These are phyloP conservation scores for Mucor mucedo DNA, from an alignment of 371 early-diverging fungal genomes.

Conservation along the genomic window DNA sequence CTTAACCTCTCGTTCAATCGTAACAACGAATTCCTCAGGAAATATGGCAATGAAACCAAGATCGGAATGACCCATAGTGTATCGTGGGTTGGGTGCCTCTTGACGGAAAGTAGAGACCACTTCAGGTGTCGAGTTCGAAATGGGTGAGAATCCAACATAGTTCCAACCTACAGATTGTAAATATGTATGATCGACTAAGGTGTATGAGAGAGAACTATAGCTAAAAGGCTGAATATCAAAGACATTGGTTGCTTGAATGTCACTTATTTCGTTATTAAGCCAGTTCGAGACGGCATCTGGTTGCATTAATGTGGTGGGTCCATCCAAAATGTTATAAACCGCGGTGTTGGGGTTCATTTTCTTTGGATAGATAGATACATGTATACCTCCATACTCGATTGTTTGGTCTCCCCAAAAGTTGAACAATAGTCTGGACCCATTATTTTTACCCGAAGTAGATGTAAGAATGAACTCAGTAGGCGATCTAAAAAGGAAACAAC, in stretches of 20 bases:
- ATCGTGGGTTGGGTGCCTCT: constrained; percentile 49
- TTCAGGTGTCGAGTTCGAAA: constrained; percentile 46
- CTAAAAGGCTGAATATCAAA: constrained; percentile 43
- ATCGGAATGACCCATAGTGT: constrained; percentile 33
- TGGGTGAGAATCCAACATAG: constrained; percentile 55
- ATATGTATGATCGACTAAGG: constrained; percentile 44
- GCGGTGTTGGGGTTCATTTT: constrained; percentile 51
- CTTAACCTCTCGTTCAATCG: constrained; percentile 48
- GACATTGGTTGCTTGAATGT: constrained; percentile 43
- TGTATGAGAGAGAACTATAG: constrained; percentile 44
- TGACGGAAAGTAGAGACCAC: constrained; percentile 41
- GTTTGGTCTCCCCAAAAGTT: constrained; percentile 43
- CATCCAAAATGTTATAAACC: constrained; percentile 36
- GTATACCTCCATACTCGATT: constrained; percentile 40
- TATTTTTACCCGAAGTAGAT: constrained; percentile 48
- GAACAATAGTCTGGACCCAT: constrained; percentile 48
- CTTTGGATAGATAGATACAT: constrained; percentile 49
- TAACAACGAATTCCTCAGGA: constrained; percentile 28
- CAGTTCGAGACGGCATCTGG: constrained; percentile 39
- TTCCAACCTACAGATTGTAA: constrained; percentile 53
- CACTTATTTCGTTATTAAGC: constrained; percentile 48
- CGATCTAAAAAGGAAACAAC: constrained; percentile 48
- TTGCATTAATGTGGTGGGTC: constrained; percentile 28
- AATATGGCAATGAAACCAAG: constrained; percentile 41
- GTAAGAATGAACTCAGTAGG: constrained; percentile 40